Conservation (phyloP, 805 yeast species). For the Candida pini region DNA sequence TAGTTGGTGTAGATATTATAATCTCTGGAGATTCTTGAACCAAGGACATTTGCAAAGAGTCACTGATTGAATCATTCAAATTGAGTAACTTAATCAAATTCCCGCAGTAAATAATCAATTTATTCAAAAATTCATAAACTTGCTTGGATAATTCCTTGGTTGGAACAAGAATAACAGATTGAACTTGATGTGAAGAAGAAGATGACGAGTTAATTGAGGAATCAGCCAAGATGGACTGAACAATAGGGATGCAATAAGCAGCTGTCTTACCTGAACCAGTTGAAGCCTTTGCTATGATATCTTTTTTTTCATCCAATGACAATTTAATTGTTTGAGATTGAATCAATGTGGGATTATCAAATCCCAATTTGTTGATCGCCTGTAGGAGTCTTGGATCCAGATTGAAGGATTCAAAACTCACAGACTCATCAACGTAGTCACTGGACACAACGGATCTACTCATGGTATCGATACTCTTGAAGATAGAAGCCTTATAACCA, state of each 20-base stretch:
- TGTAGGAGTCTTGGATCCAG: slow-evolving; percentile 80
- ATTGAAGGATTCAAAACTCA: slow-evolving; percentile 68
- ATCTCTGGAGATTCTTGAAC: slow-evolving; percentile 74
- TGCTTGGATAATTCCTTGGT: slow-evolving; percentile 89
- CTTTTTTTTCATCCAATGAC: slow-evolving; percentile 85
- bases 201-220: too few species aligned
- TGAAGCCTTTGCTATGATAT: slow-evolving; percentile 87
- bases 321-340: slow-evolving; percentile 90
- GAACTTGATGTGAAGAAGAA: slow-evolving; percentile 30
- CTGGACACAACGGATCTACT: slow-evolving; percentile 46
- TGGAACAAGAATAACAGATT: slow-evolving; percentile 80
- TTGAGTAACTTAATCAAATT: slow-evolving; percentile 61
- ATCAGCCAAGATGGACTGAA: slow-evolving; percentile 63
- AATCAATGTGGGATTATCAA: slow-evolving; percentile 80
- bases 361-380: slow-evolving; percentile 77
- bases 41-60: slow-evolving; percentile 64
- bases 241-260: slow-evolving; percentile 81
- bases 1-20: slow-evolving; percentile 82
- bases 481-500: too few species aligned
- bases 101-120: slow-evolving; percentile 66
- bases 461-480: slow-evolving; percentile 16
- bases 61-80: slow-evolving; percentile 55
- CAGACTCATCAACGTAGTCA: slow-evolving; percentile 65
- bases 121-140: slow-evolving; percentile 64
- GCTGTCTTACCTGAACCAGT: slow-evolving; percentile 97